Evolutionary conservation across 768 basidiomycete species (phyloP), one percentile per base, ranked within the genome.

Genomic region (Kwoniella sp.): DNA sequence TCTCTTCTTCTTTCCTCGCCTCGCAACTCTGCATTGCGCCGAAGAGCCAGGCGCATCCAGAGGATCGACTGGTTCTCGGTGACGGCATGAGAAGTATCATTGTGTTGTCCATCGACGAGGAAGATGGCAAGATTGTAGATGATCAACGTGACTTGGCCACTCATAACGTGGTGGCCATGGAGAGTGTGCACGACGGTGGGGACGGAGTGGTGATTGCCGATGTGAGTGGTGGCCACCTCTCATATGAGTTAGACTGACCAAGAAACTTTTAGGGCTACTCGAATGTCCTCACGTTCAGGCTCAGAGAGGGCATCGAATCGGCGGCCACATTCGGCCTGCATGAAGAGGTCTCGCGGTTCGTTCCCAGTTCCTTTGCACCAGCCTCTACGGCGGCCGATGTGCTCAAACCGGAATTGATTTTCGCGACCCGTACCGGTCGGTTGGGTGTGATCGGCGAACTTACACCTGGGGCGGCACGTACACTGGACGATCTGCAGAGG

Each of bases 31-130:
- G 47, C 19, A 59, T 69, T 39, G 43, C 52, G 11, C 59, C 53
- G 10, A 44, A 38, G 36, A 42, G 47, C 3, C 48, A 58, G n/a
- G 7, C 51, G 15, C 33, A 50, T 23, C 14, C 41, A 7, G 59
- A 61, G 11, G 60, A 70, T 32, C 44, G 70, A 14, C 45, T 73
- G 31, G 59, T 71, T 27, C 53, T 71, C 7, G 72, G 72, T 2
- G 72, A 73, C 49, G 67, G 70, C 11, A 65, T 71, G 63, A 38
- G 70, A 25, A 73, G 72, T 53, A 49, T 73, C 8, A 70, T 65
- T 38, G 59, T 60, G 2, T 58, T 73, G 3, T 60, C 63, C 15
- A 45, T 66, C 11, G 63, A 68, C 39, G 46, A 50, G 23, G 67
- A 28, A 0, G 53, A 40, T 22, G 69, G 68, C 8, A 43, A 56